phyloP scores from a whole-genome alignment of 345 rosid genomes.

The Populus tremula region DNA sequence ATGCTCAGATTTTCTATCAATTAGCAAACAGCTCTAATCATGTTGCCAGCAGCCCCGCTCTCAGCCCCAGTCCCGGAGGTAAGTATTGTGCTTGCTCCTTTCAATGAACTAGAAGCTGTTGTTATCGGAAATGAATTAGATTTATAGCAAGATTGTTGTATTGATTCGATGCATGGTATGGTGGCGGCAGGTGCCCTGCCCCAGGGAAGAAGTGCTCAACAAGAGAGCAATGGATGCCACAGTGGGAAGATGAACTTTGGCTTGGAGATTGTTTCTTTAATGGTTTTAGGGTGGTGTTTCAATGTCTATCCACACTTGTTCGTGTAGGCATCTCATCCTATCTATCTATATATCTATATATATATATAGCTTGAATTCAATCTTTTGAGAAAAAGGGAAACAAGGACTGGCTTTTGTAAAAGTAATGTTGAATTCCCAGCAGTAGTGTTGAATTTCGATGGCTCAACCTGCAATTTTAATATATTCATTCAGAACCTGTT shows the following conservation, averaged over 20 bases:
- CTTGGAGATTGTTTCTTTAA: conserved; percentile 11
- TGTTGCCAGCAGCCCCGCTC: conserved; percentile 19
- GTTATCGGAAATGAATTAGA: too few relatives aligned
- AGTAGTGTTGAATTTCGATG: too few relatives aligned
- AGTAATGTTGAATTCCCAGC: too few relatives aligned
- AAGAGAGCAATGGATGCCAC: conserved; percentile 13
- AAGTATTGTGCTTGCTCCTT: neutral
- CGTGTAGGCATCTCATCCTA: neutral
- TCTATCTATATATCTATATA: too few relatives aligned
- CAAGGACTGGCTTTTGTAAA: too few relatives aligned
- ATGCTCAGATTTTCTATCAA: conserved; percentile 65
- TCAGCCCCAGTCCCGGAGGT: conserved; percentile 5
- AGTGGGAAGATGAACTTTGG: conserved; percentile 13
- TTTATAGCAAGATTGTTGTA: too few relatives aligned
- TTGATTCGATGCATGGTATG: neutral
- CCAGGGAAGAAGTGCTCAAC: conserved; percentile 8
- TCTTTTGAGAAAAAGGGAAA: too few relatives aligned
- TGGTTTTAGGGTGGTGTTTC: conserved; percentile 11
- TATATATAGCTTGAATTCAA: too few relatives aligned
- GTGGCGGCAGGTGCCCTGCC: neutral
- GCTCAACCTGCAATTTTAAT: too few relatives aligned
- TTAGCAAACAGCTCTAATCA: conserved; percentile 26
- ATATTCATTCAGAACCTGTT: too few relatives aligned
- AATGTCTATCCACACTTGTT: neutral
- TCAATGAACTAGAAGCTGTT: too few relatives aligned